Base-by-base conservation (phyloP, 345 rosid species). In the Boechera retrofracta region DNA sequence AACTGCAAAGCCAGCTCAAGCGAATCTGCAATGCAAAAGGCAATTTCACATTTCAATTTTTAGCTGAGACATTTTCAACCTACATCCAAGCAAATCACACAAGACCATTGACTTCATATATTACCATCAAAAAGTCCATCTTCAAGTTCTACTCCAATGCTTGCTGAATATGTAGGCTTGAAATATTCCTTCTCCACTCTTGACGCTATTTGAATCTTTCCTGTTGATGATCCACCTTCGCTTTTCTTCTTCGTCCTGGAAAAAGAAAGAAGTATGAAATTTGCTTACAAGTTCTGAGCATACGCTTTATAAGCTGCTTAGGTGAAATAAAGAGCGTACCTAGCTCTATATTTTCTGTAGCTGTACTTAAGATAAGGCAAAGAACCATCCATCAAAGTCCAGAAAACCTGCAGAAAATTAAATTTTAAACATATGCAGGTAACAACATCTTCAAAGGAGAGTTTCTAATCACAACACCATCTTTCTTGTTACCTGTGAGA, bases 91-190 rank as follows among this genome's bases (percentile, higher is more conserved):
- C 18, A 66, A n/a, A 52, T 38, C 33, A 71, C 11, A 57, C 44
- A 64, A 63, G 28, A 48, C 24, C 57, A 58, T n/a, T n/a, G 58
- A 65, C 39, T 69, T 35, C 44, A 49, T 24, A 32, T 5, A 41
- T 80, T 87, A 94, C 98, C 98, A 78, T 94, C 94, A 61, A 94
- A 91, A 58, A 94, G 89, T 60, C 98, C 98, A 69, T 94, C 98
- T 85, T 94, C 97, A 57, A 91, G 83, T 67, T 91, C 98, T 44
- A 85, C 89, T 44, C 90, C 91, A 54, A 94, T 83, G 77, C 94
- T 91, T 54, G 96, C 96, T 49, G 93, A 83, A 80, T 94, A 94
- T 35, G 87, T 42, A 24, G 96, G 91, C 71, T 94, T 91, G 73
- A 94, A 80, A 86, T 82, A 91, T 78, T 94, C 98, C 80, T 94